phyloP scores from a whole-genome alignment of 208 protist genomes.

The Porcisia hertigi region DNA sequence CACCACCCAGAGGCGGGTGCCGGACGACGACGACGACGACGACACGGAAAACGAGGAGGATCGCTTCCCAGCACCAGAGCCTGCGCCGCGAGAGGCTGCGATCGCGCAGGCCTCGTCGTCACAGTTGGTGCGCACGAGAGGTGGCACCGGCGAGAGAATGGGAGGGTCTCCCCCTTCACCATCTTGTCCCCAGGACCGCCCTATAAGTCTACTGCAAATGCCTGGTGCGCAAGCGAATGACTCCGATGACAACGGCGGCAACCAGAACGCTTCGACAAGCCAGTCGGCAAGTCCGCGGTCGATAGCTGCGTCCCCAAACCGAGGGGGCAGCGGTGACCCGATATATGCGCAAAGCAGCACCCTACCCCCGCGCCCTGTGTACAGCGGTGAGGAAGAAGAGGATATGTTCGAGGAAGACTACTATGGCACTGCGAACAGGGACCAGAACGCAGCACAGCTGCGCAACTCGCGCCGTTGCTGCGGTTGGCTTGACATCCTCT shows the following conservation, averaged over 20 bases:
- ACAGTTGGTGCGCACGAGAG: neutral
- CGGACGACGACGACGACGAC: neutral
- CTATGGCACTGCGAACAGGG: neutral
- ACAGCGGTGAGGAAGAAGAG: neutral
- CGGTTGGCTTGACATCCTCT: constrained; percentile 2
- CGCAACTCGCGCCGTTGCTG: constrained; percentile 2
- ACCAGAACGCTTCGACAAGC: neutral
- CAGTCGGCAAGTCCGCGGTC: neutral
- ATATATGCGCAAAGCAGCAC: neutral
- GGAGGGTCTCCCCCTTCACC: neutral
- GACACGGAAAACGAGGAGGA: neutral
- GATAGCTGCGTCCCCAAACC: neutral
- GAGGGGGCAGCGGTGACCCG: neutral
- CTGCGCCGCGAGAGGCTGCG: neutral
- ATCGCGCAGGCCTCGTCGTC: neutral
- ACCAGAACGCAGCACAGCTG: neutral
- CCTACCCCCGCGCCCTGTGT: neutral
- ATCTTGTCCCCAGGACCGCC: neutral
- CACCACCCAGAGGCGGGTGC: neutral
- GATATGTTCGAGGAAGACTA: neutral
- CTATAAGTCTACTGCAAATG: neutral
- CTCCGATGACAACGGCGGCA: neutral
- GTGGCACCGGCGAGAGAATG: too few species aligned
- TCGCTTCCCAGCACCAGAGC: neutral
- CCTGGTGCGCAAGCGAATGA: neutral